A percentile compares a stretch with the other conserved stretches of the same genome.
Conservation (phyloP, 306 rosid species). For the Sesbania bispinosa region DNA sequence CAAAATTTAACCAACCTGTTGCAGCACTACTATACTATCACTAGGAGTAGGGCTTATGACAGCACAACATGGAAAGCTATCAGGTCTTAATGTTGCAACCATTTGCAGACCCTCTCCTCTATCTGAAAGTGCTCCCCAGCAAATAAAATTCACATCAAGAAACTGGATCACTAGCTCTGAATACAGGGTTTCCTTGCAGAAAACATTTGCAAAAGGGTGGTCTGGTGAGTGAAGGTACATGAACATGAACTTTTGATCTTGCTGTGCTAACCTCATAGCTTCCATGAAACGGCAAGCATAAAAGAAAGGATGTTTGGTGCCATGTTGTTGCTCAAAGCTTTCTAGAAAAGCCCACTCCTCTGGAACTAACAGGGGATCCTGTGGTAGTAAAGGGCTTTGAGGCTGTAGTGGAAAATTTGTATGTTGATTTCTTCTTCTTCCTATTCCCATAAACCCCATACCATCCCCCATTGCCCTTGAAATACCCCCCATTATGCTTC, state of each 20-base stretch:
- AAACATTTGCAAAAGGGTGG: conserved; percentile 55
- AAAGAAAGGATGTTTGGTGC: conserved; percentile 59
- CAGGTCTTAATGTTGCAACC: conserved; percentile 53
- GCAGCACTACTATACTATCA: conserved; percentile 53
- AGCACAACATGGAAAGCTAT: conserved; percentile 67
- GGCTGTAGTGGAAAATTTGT: conserved; percentile 32
- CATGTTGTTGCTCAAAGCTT: conserved; percentile 57
- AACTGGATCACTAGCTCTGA: conserved; percentile 59
- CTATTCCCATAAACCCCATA: conserved; percentile 36
- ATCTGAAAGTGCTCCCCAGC: conserved; percentile 64
- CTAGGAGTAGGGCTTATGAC: conserved; percentile 52
- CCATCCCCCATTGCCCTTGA: conserved; percentile 55
- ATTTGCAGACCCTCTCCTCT: conserved; percentile 62
- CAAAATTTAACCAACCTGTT: conserved; percentile 52
- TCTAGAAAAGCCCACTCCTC: conserved; percentile 53
- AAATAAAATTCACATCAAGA: conserved; percentile 77
- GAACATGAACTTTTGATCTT: conserved; percentile 67
- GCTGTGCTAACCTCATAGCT: conserved; percentile 57
- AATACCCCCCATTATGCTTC: conserved; percentile 57
- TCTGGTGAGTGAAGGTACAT: conserved; percentile 76
- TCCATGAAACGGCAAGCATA: conserved; percentile 57
- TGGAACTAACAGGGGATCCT: conserved; percentile 16
- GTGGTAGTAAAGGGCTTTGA: neutral
- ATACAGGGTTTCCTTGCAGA: conserved; percentile 65
- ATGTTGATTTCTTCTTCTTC: conserved; percentile 48